These are phyloP conservation scores for Camelina laxa DNA, from an alignment of 345 rosid genomes.

Conservation along the genomic window DNA sequence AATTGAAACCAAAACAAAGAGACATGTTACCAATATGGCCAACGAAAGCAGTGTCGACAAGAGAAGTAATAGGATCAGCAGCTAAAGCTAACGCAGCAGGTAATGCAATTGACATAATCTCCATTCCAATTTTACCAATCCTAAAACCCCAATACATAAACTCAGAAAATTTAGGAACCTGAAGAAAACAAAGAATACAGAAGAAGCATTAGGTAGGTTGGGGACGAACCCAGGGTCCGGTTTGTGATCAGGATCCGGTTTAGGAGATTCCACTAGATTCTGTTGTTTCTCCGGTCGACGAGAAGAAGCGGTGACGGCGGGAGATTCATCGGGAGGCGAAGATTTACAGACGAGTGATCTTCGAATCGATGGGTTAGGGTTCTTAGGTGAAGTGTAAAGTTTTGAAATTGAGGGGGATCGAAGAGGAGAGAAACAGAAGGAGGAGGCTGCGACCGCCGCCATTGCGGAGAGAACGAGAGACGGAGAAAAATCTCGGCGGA, in stretches of 20 bases:
- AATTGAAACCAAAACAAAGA: background rate
- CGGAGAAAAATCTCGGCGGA: conserved; percentile 33
- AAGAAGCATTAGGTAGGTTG: background rate
- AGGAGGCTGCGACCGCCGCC: conserved; percentile 55
- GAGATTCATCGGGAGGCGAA: conserved; percentile 40
- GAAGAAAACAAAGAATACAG: background rate
- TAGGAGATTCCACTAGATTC: conserved; percentile 27
- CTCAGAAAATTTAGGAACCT: background rate
- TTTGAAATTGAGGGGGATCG: conserved; percentile 24
- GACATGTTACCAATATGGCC: conserved; percentile 75
- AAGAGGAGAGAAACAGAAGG: conserved; percentile 37
- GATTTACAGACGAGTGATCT: conserved; percentile 42
- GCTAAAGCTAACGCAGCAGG: conserved; percentile 96
- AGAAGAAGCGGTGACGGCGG: conserved; percentile 38
- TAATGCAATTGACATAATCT: conserved; percentile 80
- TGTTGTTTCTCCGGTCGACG: conserved; percentile 1
- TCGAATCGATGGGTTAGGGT: conserved; percentile 38
- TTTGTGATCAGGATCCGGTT: conserved; percentile 30
- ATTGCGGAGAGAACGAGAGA: conserved; percentile 22
- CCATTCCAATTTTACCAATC: conserved; percentile 66
- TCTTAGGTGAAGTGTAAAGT: conserved; percentile 22
- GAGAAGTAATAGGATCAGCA: conserved; percentile 84
- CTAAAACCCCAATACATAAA: conserved; percentile 45
- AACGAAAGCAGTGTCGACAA: conserved; percentile 85
- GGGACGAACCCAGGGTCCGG: conserved; percentile 42